These are phyloP conservation scores for Podaxis mareebaensis DNA, from an alignment of 768 basidiomycete genomes.

Conservation along the genomic window DNA sequence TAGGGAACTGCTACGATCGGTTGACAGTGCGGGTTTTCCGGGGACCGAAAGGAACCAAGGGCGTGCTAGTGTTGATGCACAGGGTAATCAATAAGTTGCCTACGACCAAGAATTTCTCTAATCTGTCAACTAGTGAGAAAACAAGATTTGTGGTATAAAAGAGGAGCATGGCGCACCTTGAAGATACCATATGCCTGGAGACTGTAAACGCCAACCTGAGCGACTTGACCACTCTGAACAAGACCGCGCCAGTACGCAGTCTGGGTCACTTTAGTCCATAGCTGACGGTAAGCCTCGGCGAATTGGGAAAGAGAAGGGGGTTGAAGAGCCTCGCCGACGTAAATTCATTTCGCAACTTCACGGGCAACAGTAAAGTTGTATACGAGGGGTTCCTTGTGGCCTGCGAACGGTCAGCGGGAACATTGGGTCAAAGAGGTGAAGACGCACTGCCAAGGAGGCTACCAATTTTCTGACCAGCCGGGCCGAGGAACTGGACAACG, in stretches of 20 bases:
- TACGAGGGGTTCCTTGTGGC: slow-evolving; percentile 72
- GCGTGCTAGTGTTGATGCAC: slow-evolving; percentile 37
- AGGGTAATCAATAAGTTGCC: slow-evolving; percentile 79
- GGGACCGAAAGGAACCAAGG: not conserved
- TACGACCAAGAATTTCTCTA: slow-evolving; percentile 85
- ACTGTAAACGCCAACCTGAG: slow-evolving; percentile 70
- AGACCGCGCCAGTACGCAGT: slow-evolving; percentile 62
- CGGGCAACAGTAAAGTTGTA: slow-evolving; percentile 81
- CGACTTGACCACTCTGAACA: slow-evolving; percentile 63
- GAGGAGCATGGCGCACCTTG: slow-evolving; percentile 51
- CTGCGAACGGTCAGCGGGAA: slow-evolving; percentile 32
- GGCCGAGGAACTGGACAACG: slow-evolving; percentile 47
- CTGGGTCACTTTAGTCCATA: slow-evolving; percentile 64
- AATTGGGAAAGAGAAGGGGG: slow-evolving; percentile 65
- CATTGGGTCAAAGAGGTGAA: not conserved
- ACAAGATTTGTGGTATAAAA: not conserved
- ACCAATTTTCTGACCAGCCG: slow-evolving; percentile 52
- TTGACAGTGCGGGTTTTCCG: not conserved
- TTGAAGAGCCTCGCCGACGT: slow-evolving; percentile 66
- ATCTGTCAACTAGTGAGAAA: slow-evolving; percentile 43
- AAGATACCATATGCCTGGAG: slow-evolving; percentile 90
- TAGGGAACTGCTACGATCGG: not conserved
- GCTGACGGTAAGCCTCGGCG: slow-evolving; percentile 57
- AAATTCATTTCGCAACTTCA: slow-evolving; percentile 76
- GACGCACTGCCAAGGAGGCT: slow-evolving; percentile 50